Evolutionary conservation across 1,284 basidiomycete species (phyloP).

Genomic region (Nidula niveotomentosa): DNA sequence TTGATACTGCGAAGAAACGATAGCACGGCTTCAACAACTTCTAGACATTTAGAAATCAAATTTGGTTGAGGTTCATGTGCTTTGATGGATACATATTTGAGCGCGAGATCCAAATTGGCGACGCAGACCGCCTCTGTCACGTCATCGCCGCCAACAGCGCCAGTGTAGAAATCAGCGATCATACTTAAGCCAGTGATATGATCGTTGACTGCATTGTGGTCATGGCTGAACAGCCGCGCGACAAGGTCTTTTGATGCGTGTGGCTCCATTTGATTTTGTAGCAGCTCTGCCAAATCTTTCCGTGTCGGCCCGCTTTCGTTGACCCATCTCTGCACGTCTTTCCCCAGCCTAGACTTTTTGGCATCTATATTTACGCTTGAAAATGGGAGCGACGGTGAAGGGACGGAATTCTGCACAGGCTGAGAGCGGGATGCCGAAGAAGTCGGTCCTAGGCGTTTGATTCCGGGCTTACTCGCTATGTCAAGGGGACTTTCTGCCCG

Average conservation of each 20-base stretch:
- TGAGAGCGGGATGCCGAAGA: constrained; percentile 21
- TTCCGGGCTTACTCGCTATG: constrained; percentile 39
- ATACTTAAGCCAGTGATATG: constrained; percentile 77
- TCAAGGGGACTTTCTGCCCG: constrained; percentile 57
- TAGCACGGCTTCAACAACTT: constrained; percentile 82
- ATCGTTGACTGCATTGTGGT: constrained; percentile 96
- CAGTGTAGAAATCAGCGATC: constrained; percentile 76
- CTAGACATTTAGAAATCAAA: constrained; percentile 86
- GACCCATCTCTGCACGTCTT: constrained; percentile 83
- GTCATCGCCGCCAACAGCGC: constrained; percentile 59
- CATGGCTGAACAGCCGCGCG: constrained; percentile 89
- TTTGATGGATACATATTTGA: constrained; percentile 95
- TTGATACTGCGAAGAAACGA: constrained; percentile 70
- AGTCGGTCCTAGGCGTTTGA: constrained; percentile 49
- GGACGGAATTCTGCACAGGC: constrained; percentile 13
- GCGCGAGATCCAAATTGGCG: constrained; percentile 88
- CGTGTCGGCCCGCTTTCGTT: constrained; percentile 80
- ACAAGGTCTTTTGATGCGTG: constrained; percentile 78
- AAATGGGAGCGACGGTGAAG: constrained; percentile 53
- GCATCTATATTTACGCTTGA: constrained; percentile 69
- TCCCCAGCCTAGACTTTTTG: constrained; percentile 74
- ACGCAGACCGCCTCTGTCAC: constrained; percentile 69
- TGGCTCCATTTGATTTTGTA: constrained; percentile 92
- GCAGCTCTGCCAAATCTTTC: constrained; percentile 85
- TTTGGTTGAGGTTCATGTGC: constrained; percentile 94